A percentile compares a stretch with the other conserved stretches of the same genome.
Conservation (phyloP, 495 filamentous ascomycete genomes). For the Xylaria palmicola region DNA sequence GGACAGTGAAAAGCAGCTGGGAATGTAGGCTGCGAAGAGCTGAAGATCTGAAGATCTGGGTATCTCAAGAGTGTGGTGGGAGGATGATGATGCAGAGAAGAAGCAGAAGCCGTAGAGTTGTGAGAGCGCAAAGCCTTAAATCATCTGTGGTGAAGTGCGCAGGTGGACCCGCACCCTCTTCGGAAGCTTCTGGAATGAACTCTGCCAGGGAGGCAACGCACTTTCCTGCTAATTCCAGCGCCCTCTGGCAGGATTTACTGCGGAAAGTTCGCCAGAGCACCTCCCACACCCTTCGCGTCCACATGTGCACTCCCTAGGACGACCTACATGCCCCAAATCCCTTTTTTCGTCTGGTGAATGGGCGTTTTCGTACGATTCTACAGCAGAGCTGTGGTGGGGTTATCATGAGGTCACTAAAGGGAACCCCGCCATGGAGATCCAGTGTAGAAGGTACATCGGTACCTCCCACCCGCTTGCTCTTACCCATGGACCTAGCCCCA, state of each 20-base stretch:
- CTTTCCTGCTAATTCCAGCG: conserved; percentile 1
- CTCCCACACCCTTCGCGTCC: not conserved
- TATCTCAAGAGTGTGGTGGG: conserved; percentile 7
- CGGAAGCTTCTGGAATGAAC: conserved; percentile 21
- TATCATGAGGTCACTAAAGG: conserved; percentile 8
- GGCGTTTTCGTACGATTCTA: conserved; percentile 7
- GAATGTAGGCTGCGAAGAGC: too few relatives aligned
- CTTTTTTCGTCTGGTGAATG: not conserved
- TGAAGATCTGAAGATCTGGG: conserved; percentile 6
- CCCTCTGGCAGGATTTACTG: not conserved
- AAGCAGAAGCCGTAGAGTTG: not conserved
- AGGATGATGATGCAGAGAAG: conserved; percentile 6
- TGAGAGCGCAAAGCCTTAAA: conserved; percentile 15
- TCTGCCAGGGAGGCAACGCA: not conserved
- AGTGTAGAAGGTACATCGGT: not conserved
- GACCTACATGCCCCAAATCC: too few relatives aligned
- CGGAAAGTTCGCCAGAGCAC: not conserved
- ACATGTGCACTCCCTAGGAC: not conserved
- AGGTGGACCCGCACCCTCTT: conserved; percentile 10
- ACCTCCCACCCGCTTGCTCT: not conserved
- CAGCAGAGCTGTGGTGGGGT: conserved; percentile 8
- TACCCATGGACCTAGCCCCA: too few relatives aligned
- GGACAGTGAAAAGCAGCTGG: conserved; percentile 5
- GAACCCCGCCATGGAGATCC: conserved; percentile 11
- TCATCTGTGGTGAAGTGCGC: conserved; percentile 7